These are phyloP conservation scores for Stephania cephalantha DNA, from an alignment of 164 flowering plant species.

Conservation along the genomic window DNA sequence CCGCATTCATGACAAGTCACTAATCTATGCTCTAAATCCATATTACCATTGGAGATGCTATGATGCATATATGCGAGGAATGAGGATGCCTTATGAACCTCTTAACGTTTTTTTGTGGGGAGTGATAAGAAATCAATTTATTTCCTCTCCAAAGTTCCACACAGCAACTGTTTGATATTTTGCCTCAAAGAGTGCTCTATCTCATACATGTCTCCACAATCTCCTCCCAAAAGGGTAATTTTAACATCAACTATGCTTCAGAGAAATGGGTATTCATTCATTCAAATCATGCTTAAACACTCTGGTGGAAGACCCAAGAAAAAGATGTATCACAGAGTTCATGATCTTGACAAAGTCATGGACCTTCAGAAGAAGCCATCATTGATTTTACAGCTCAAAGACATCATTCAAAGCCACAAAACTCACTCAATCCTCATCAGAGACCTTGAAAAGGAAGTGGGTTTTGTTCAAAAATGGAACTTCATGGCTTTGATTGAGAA, in stretches of 20 bases:
- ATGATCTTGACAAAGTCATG: constrained; percentile 74
- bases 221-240: background rate
- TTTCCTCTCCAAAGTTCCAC: too few species aligned
- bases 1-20: too few species aligned
- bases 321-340: constrained; percentile 72
- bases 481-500: constrained; percentile 78
- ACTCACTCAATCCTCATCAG: constrained; percentile 42
- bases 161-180: too few species aligned
- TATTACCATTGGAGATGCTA: too few species aligned
- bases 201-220: background rate
- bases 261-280: constrained; percentile 15
- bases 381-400: constrained; percentile 58
- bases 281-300: constrained; percentile 46
- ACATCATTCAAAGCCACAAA: constrained; percentile 62
- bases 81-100: too few species aligned
- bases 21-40: too few species aligned
- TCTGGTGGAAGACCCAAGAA: constrained; percentile 72
- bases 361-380: constrained; percentile 87
- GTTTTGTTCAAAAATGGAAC: constrained; percentile 88
- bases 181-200: too few species aligned
- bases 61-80: too few species aligned
- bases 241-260: constrained; percentile 8
- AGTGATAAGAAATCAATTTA: too few species aligned
- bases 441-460: constrained; percentile 89
- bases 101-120: too few species aligned